Evolutionary conservation across 2,329 filamentous ascomycete species (phyloP).

Genomic region (Phialophora expanda): DNA sequence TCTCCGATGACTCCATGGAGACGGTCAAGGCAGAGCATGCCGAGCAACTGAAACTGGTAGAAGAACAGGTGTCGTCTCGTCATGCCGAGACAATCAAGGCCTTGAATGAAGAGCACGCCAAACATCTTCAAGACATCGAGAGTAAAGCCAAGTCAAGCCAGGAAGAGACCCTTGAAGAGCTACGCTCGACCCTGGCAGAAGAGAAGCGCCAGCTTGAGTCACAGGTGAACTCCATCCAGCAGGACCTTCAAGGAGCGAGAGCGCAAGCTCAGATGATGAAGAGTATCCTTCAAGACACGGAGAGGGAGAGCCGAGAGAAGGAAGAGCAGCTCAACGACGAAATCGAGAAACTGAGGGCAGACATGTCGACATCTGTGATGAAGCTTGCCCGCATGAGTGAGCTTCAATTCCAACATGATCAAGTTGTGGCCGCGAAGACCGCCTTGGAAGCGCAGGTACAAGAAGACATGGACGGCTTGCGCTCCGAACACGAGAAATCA

Average conservation of each 20-base stretch:
- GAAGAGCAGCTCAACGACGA: slow-evolving; percentile 26
- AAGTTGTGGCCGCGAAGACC: slow-evolving; percentile 29
- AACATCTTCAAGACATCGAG: slow-evolving; percentile 26
- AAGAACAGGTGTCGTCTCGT: slow-evolving; percentile 25
- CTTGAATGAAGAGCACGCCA: slow-evolving; percentile 25
- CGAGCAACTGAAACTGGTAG: slow-evolving; percentile 22
- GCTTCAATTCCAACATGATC: slow-evolving; percentile 31
- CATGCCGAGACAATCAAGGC: slow-evolving; percentile 25
- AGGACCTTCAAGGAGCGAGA: slow-evolving; percentile 34
- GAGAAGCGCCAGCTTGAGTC: slow-evolving; percentile 46
- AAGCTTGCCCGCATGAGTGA: slow-evolving; percentile 32
- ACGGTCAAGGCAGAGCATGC: slow-evolving; percentile 28
- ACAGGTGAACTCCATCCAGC: slow-evolving; percentile 43
- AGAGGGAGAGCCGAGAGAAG: slow-evolving; percentile 29
- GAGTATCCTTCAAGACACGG: slow-evolving; percentile 29
- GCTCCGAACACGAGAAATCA: slow-evolving; percentile 28
- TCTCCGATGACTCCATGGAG: slow-evolving; percentile 28
- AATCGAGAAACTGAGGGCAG: slow-evolving; percentile 30
- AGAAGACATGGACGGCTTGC: slow-evolving; percentile 26
- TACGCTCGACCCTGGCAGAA: slow-evolving; percentile 39
- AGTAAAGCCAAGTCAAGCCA: slow-evolving; percentile 13
- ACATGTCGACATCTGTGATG: slow-evolving; percentile 28
- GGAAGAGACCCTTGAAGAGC: slow-evolving; percentile 27
- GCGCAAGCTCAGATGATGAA: slow-evolving; percentile 35
- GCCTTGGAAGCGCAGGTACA: slow-evolving; percentile 19